phyloP scores from a whole-genome alignment of 1,139 yeast genomes.

The Meyerozyma elateridarum region DNA sequence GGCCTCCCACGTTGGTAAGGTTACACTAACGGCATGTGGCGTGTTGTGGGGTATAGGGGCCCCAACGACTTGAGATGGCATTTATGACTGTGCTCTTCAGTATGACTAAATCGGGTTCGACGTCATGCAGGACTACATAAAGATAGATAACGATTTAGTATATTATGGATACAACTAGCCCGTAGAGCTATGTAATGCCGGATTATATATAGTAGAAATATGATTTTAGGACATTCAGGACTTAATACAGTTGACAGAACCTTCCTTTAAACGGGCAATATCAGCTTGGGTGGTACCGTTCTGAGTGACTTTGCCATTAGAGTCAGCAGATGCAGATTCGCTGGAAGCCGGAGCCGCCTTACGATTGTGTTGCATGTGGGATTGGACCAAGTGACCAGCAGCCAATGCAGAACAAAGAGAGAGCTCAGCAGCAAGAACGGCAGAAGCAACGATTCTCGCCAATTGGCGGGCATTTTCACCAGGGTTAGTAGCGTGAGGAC shows the following conservation, averaged over 20 bases:
- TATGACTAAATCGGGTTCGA: neutral
- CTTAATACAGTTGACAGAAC: conserved; percentile 63
- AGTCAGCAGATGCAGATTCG: conserved; percentile 19
- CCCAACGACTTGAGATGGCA: conserved; percentile 51
- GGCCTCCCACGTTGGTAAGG: conserved; percentile 92
- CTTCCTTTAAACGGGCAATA: conserved; percentile 57
- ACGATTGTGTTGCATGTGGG: conserved; percentile 96
- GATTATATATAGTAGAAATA: conserved; percentile 1
- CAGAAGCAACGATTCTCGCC: conserved; percentile 92
- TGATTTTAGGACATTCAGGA: conserved; percentile 11
- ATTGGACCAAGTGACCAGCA: conserved; percentile 96
- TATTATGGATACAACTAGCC: neutral
- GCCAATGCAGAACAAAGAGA: conserved; percentile 94
- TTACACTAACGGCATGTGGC: conserved; percentile 89
- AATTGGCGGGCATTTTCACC: conserved; percentile 94
- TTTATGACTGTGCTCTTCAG: neutral
- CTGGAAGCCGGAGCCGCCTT: conserved; percentile 46
- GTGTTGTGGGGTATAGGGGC: conserved; percentile 84
- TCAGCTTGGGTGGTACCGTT: conserved; percentile 25
- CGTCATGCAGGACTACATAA: too few species aligned
- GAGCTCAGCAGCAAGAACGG: conserved; percentile 94
- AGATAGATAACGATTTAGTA: neutral
- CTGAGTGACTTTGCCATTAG: conserved; percentile 10
- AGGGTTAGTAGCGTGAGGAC: conserved; percentile 91
- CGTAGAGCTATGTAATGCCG: too few species aligned